A percentile compares a stretch with the other conserved stretches of the same genome.
Conservation (phyloP, 116 monocot species). For the Dioscorea cayenensis region DNA sequence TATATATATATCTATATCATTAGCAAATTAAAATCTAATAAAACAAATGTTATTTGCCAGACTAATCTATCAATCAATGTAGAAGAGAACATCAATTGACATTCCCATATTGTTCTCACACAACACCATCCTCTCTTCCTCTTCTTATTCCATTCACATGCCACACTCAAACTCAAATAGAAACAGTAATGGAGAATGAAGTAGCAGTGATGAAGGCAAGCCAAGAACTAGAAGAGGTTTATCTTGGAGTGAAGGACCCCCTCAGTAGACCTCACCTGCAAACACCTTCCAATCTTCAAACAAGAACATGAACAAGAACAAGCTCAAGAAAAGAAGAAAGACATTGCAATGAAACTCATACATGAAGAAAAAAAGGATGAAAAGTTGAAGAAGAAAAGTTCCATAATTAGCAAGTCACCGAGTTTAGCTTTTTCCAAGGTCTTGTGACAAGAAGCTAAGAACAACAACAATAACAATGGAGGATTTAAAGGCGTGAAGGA, state of each 20-base stretch:
- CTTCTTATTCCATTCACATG: too few species aligned
- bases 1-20: too few species aligned
- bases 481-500: background rate
- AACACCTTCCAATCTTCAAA: constrained; percentile 18
- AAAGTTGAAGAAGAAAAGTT: background rate
- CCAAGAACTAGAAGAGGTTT: constrained; percentile 29
- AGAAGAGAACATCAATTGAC: too few species aligned
- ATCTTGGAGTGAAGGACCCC: constrained; percentile 30
- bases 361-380: background rate
- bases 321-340: background rate
- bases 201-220: constrained; percentile 13
- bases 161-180: background rate
- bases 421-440: constrained; percentile 17
- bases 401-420: background rate
- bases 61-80: too few species aligned
- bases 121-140: too few species aligned
- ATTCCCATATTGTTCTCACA: too few species aligned
- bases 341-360: background rate
- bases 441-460: background rate
- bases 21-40: too few species aligned
- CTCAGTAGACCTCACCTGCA: constrained; percentile 42
- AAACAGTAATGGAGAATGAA: background rate
- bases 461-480: background rate
- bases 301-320: background rate
- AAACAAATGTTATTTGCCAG: too few species aligned